These are phyloP conservation scores for Ophiostoma ulmi DNA, from an alignment of 2,329 filamentous ascomycete species.

Conservation along the genomic window DNA sequence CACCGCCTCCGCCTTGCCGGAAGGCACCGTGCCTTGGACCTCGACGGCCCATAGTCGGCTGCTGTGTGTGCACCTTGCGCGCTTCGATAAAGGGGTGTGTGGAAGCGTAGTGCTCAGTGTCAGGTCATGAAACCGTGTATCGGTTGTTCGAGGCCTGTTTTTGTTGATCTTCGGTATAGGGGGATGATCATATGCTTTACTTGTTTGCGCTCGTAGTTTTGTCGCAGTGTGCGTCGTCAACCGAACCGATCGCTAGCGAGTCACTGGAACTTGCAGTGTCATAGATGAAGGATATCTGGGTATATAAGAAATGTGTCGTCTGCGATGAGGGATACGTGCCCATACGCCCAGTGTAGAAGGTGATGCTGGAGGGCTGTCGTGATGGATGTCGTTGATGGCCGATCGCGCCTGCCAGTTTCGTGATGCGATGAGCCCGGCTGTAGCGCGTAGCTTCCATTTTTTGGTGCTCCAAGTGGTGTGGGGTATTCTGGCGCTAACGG, in stretches of 20 bases:
- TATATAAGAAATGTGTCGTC: background rate
- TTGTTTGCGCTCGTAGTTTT: background rate
- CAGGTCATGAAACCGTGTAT: background rate
- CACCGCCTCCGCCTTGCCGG: conserved; percentile 19
- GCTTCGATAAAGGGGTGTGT: background rate
- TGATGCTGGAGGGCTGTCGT: background rate
- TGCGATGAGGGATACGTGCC: background rate
- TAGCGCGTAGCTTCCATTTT: conserved; percentile 14
- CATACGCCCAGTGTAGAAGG: background rate
- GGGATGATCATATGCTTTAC: background rate
- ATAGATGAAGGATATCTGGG: background rate
- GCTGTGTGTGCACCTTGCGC: background rate
- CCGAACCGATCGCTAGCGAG: background rate
- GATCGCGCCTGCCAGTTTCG: conserved; percentile 5
- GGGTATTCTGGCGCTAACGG: background rate
- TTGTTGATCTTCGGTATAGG: background rate
- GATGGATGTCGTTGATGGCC: background rate
- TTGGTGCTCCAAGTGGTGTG: conserved; percentile 7
- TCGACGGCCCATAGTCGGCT: conserved; percentile 25
- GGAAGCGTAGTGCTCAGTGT: background rate
- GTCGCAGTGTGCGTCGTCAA: background rate
- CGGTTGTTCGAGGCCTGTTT: background rate
- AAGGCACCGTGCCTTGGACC: conserved; percentile 23
- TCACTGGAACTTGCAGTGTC: background rate
- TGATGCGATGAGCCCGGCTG: background rate